Evolutionary conservation across 768 basidiomycete genomes (phyloP), one percentile per base, ranked within the genome.

Genomic region (Trametes elegans): DNA sequence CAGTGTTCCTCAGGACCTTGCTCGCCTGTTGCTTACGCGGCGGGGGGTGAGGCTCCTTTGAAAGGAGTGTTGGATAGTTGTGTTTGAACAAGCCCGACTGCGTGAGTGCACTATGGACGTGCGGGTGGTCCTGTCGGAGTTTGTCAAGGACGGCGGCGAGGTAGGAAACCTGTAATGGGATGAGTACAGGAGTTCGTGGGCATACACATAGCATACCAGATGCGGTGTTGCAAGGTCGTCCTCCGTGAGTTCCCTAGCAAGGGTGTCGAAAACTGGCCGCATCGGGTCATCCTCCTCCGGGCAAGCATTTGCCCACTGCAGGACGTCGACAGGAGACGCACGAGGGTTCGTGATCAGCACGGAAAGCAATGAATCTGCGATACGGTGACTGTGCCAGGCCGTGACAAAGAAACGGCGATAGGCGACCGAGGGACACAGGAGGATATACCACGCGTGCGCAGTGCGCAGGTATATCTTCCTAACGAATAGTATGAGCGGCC

Each of bases 401-500:
- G 68, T 55, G 0, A 55, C 55, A 61, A 75, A 88, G 48, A 75
- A 78, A 0, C 72, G 68, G 13, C 47, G 43, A 59, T 89, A 89
- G 3, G 49, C 29, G 1, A 46, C 40, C 0, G 80, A 75, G 0
- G 87, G 84, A 2, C 57, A 55, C 10, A 76, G 74, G 2, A 90
- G 73, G 50, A 88, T 84, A 58, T 90, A 90, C 87, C 87, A 90
- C 0, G 87, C 85, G 66, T 70, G 66, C 39, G 73, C 40, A 0
- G 88, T 89, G 40, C 79, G 76, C 26, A 90, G 68, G 56, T 84
- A 89, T 2, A 88, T 77, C 55, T 82, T 81, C 21, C 87, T 88
- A 18, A 46, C 5, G 26, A 5, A 19, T 11, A 24, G 13, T 14
- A 8, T 21, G 21, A 41, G n/a, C 28, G n/a, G 26, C 5, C 8